Percentiles rank a stretch among this genome's conserved stretches.
phyloP scores from a whole-genome alignment of 495 filamentous ascomycete species.

The Gamarada debralockiae region DNA sequence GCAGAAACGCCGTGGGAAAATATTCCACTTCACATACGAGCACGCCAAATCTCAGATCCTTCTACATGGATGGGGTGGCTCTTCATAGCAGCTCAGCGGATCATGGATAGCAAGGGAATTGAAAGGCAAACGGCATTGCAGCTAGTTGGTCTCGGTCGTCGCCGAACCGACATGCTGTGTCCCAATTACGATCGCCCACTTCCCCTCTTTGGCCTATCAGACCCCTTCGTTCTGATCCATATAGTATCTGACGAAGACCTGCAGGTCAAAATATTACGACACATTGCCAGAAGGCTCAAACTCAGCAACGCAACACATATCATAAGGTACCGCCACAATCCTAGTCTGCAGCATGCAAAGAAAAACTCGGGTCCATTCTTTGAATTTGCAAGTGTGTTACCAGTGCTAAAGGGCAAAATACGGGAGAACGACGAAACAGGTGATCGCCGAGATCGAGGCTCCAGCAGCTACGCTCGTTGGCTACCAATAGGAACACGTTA shows the following conservation, averaged over 20 bases:
- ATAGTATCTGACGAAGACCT: background rate
- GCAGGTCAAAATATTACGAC: background rate
- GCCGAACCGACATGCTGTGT: conserved; percentile 1
- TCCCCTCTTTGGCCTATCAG: conserved; percentile 9
- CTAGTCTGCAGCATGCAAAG: background rate
- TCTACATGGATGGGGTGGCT: conserved; percentile 3
- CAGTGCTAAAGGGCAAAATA: background rate
- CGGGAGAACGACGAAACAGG: background rate
- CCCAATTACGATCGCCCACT: background rate
- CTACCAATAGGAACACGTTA: background rate
- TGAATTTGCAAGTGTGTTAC: conserved; percentile 3
- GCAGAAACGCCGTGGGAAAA: background rate
- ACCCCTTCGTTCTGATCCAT: background rate
- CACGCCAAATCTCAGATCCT: background rate
- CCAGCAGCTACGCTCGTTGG: background rate
- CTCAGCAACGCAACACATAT: background rate
- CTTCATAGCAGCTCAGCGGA: background rate
- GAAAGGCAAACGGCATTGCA: conserved; percentile 3
- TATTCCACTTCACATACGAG: background rate
- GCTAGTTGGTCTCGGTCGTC: conserved; percentile 7
- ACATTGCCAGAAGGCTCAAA: background rate
- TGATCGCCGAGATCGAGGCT: background rate
- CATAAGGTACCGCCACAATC: background rate
- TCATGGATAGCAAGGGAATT: background rate
- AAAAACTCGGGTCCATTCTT: background rate